Evolutionary conservation across 176 grass and related monocot genomes (phyloP), one percentile per base, ranked within the genome.

Genomic region (Avena atlantica): DNA sequence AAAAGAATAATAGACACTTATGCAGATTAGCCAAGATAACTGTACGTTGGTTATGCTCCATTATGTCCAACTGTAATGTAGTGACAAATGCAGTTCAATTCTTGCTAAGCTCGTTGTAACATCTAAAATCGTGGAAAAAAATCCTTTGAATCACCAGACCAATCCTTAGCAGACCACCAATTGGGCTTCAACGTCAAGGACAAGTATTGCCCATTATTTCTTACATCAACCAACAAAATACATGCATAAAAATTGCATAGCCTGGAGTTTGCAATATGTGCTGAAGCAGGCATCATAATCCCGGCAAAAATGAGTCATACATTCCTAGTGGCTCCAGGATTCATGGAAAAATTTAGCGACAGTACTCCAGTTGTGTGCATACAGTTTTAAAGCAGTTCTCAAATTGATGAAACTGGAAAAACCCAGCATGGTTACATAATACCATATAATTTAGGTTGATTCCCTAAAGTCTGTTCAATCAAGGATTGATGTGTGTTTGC

Each of bases 1-100:
- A 88, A 72, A 40, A 71, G 4, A 78, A 56, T 10, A 73, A 36
- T 83, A 83, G 82, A 31, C 5, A 16, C 61, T 40, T 79, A 59
- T 57, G n/a, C 47, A 65, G 9, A 85, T 74, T 24, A 56, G 31
- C 65, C 15, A 64, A 34, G 56, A 21, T 74, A 9, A 31, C 25
- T 64, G 48, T 9, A 80, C 2, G n/a, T 37, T 53, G 9, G 48
- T 12, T 8, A 40, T 23, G 58, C 24, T 68, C 23, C 4, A 27
- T 5, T 13, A 65, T 4, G 9, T 66, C 61, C 7, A 81, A 67
- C 6, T 67, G 44, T 50, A 10, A 81, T 81, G 15, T 66, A 50
- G 42, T 20, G 23, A 19, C 4, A 49, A 48, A 19, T 9, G 13
- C 40, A 48, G 13, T 64, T 64, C 3, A 9, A 21, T 65, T 80